Evolutionary conservation across 75 land plant species (phyloP).

Genomic region (Selaginella moellendorffii): DNA sequence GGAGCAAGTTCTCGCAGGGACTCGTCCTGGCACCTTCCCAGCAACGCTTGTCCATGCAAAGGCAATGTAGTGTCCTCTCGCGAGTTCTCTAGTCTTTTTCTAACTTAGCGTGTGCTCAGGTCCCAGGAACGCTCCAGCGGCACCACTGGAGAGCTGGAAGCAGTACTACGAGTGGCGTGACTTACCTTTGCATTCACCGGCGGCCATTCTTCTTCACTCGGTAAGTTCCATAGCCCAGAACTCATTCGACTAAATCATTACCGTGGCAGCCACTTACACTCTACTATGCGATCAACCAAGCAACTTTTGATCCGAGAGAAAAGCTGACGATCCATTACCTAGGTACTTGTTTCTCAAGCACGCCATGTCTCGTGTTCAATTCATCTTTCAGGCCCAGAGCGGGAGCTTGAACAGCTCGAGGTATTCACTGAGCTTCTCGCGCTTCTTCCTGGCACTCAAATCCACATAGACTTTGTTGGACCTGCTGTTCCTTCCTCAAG

Average conservation of each 20-base stretch:
- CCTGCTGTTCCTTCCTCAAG: constrained; percentile 49
- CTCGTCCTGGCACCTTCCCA: no score
- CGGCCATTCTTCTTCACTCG: constrained; percentile 60
- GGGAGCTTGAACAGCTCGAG: constrained; percentile 54
- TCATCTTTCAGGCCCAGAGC: constrained; percentile 43
- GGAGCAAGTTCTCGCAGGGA: no score
- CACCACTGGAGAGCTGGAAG: constrained; percentile 32
- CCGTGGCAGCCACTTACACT: constrained; percentile 51
- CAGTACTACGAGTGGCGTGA: constrained; percentile 62
- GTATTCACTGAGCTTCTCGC: constrained; percentile 53
- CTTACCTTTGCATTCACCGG: constrained; percentile 61
- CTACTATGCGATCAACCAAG: constrained; percentile 25
- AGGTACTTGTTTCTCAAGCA: constrained; percentile 25
- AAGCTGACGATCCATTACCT: constrained; percentile 48
- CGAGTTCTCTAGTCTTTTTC: no score
- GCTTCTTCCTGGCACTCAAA: constrained; percentile 43
- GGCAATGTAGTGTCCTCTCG: no score
- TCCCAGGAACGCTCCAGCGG: constrained; percentile 18
- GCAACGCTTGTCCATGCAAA: no score
- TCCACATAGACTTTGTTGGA: constrained; percentile 60
- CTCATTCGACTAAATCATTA: background rate
- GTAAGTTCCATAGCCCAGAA: constrained; percentile 17
- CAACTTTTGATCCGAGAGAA: constrained; percentile 8
- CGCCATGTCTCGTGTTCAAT: background rate
- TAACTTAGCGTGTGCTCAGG: no score